Base-by-base conservation (phyloP, 768 basidiomycete genomes). In the Tylopilus felleus region DNA sequence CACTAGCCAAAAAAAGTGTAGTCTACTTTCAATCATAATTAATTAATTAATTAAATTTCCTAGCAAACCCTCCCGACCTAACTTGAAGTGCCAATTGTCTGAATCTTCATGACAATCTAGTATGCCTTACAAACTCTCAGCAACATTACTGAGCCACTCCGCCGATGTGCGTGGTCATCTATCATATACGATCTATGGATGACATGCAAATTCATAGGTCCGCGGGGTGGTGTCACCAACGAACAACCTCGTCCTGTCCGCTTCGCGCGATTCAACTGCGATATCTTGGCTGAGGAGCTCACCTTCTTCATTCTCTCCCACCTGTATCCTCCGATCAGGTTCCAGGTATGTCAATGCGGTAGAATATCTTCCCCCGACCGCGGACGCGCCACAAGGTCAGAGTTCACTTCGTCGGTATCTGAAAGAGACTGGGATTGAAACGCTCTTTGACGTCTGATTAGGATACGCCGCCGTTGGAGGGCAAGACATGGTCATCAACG, bases 241-340 rank as follows among this genome's bases (percentile, higher is more conserved):
- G 27, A 76, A 90, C 70, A 76, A 84, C 61, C 78, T 93, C 58
- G 75, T 98, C 59, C 78, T 98, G 57, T 97, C 94, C 21, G 90
- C 88, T 56, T 97, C 95, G 43, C 84, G 95, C 67, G 95, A 98
- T 78, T 77, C 89, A 16, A 91, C 93, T 39, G 90, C 93, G 60
- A 91, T 95, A 67, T 77, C 85, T 28, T 98, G 95, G 96, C 75
- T 78, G 51, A 80, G 82, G 67, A 62, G 77, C 36, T 70, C 80
- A 40, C 60, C 75, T 52, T 68, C 74, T 40, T 70, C 75, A 8
- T 91, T 92, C 67, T 67, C 73, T 6, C 79, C 80, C n/a, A 71
- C 75, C 36, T 73, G 76, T 25, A 75, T 82, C 45, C 74, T 85
- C 53, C 78, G 72, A 68, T 82, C 85, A 49, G 88, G 90, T 62